phyloP scores from a whole-genome alignment of 2,329 filamentous ascomycete species.

The Colletotrichum camelliae region DNA sequence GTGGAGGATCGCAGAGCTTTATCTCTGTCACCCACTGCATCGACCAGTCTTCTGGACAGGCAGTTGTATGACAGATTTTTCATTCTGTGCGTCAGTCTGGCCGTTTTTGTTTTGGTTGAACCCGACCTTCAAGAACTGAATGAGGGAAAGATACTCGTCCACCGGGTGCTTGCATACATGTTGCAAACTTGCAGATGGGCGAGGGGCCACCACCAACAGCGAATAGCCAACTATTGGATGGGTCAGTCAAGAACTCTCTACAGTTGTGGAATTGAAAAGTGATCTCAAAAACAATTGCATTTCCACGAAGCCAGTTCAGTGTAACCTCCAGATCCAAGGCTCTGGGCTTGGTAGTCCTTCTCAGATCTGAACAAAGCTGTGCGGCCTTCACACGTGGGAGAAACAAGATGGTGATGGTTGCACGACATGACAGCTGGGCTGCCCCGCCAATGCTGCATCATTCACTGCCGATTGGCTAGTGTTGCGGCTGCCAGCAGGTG shows the following conservation, averaged over 20 bases:
- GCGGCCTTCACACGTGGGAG: not conserved
- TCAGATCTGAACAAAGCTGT: not conserved
- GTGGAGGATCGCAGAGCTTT: not conserved
- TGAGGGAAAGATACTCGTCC: not conserved
- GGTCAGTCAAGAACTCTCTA: not conserved
- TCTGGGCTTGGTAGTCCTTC: not conserved
- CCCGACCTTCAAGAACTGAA: not conserved
- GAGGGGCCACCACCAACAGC: not conserved
- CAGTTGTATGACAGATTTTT: not conserved
- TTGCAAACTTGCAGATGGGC: not conserved
- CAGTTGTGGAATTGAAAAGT: fast-evolving
- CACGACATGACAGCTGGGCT: not conserved
- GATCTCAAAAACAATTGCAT: not conserved
- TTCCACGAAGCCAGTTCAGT: not conserved
- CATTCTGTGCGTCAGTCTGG: not conserved
- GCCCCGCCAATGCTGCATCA: not conserved
- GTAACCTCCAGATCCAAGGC: not conserved
- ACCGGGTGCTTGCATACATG: not conserved
- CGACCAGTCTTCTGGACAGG: not conserved
- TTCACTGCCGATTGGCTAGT: not conserved
- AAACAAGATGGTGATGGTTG: not conserved
- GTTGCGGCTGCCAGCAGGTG: not conserved
- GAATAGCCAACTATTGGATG: not conserved
- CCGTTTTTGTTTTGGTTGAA: not conserved
- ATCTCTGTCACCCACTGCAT: not conserved